Percentiles rank a stretch among this genome's conserved stretches.
phyloP scores from a whole-genome alignment of 2,329 filamentous ascomycete genomes.

The Rhynchosporium agropyri region DNA sequence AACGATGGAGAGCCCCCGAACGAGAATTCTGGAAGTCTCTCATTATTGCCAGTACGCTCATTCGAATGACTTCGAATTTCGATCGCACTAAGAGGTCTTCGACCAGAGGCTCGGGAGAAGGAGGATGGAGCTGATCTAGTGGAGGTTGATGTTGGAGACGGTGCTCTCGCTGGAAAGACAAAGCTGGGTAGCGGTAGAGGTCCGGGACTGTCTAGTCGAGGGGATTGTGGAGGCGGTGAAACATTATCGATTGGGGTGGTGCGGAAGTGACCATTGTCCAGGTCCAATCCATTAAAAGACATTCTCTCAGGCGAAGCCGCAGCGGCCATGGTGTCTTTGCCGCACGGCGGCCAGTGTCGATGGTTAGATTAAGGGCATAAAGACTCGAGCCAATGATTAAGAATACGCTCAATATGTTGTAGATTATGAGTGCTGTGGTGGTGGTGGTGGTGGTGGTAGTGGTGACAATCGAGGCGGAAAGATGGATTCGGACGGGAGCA shows the following conservation, averaged over 20 bases:
- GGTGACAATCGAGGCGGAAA: neutral
- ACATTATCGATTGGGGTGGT: conserved; percentile 12
- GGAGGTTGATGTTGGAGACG: conserved; percentile 17
- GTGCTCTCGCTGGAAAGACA: conserved; percentile 34
- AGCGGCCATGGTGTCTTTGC: conserved; percentile 31
- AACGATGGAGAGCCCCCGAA: conserved; percentile 41
- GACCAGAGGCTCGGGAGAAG: conserved; percentile 50
- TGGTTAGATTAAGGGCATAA: conserved; percentile 24
- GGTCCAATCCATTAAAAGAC: conserved; percentile 27
- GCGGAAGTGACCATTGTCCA: conserved; percentile 21
- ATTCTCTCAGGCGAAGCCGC: conserved; percentile 24
- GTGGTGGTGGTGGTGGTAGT: neutral
- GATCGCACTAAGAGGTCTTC: conserved; percentile 53
- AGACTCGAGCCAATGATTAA: conserved; percentile 17
- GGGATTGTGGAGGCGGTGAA: conserved; percentile 18
- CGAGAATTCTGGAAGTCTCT: conserved; percentile 24
- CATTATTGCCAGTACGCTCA: conserved; percentile 48
- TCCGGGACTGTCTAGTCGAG: conserved; percentile 22
- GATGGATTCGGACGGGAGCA: neutral
- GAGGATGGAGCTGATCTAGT: conserved; percentile 32
- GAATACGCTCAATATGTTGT: neutral
- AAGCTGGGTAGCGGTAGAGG: conserved; percentile 36
- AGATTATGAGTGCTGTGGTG: conserved; percentile 2
- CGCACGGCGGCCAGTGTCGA: conserved; percentile 29
- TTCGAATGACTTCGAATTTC: conserved; percentile 33